These are phyloP conservation scores for Ustilago shanxiensis DNA, from an alignment of 1,284 basidiomycete species.

Conservation along the genomic window DNA sequence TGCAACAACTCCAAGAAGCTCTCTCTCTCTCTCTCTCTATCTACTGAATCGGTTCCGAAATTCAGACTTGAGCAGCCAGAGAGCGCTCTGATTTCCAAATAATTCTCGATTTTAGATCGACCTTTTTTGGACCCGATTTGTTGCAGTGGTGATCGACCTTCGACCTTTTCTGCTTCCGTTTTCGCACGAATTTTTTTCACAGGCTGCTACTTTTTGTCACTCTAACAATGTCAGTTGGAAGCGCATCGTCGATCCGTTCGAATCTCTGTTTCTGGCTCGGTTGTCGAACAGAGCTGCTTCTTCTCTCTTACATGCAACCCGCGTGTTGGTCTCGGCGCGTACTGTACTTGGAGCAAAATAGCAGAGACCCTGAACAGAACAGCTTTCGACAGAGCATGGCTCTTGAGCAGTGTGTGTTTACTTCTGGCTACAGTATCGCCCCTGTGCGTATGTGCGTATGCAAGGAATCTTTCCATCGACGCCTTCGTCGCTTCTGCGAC, in stretches of 20 bases:
- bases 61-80: conserved; percentile 1
- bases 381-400: background rate
- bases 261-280: background rate
- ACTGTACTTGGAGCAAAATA: background rate
- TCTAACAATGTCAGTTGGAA: conserved; percentile 1
- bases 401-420: conserved; percentile 3
- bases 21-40: background rate
- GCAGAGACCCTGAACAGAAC: conserved; percentile 23
- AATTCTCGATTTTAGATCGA: background rate
- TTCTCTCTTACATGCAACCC: background rate
- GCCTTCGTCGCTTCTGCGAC: conserved; percentile 10
- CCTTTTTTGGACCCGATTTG: conserved; percentile 5
- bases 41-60: conserved; percentile 17
- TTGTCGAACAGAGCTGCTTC: background rate
- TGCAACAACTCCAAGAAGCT: conserved; percentile 14
- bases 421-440: background rate
- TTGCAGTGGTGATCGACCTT: conserved; percentile 5
- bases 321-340: conserved; percentile 36
- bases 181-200: background rate
- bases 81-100: conserved; percentile 2
- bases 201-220: background rate
- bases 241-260: conserved; percentile 26
- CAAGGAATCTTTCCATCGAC: conserved; percentile 45
- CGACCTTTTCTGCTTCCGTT: background rate
- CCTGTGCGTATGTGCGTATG: conserved; percentile 14